Base-by-base conservation (phyloP, 2,329 filamentous ascomycete species). In the Fusarium staphyleae region DNA sequence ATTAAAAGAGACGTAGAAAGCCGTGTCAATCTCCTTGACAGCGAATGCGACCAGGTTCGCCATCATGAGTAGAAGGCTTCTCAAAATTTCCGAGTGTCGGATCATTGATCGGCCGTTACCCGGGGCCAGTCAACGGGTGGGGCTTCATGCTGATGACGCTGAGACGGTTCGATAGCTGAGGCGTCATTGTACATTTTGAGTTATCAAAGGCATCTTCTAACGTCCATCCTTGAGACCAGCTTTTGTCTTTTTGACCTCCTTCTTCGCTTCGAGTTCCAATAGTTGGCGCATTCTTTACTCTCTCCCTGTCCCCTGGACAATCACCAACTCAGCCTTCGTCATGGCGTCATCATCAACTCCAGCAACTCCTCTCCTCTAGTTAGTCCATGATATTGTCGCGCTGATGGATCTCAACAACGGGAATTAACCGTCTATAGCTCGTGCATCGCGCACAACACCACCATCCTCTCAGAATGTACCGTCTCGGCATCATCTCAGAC, bases 401-500 rank as follows among this genome's bases (percentile, higher is more conserved):
- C 24, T 33, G 13, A 14, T 29, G 11, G 26, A 28, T 44, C 52
- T 24, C 22, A 29, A 22, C 11, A 34, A 50, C 19, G 7, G 11
- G n/a, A 30, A 12, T 39, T 52, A 35, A 62, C 48, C 30, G 1
- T 37, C 9, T 24, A 18, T 68, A 96, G 92, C 78, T 88, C 91
- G 65, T 98, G 95, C 78, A 95, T 99, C 75, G 92, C 95, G 43
- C 87, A 98, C 78, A 88, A 95, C 70, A 90, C 86, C 48, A 98
- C 93, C 37, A 96, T 99, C 76, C 87, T 99, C 56, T 80, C 90
- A 69, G 95, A 99, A 78, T 93, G 96, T 79, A 96, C 91, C 41
- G 87, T 91, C 28, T 91, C 91, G 2, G 89, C 92, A 57, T 87
- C 89, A 9, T 91, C 88, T 34, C 87, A 91, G 65, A 90, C 91